Evolutionary conservation across 192 early-diverging fungal species (phyloP), one percentile per base, ranked within the genome.

Genomic region (Dissophora ornata): DNA sequence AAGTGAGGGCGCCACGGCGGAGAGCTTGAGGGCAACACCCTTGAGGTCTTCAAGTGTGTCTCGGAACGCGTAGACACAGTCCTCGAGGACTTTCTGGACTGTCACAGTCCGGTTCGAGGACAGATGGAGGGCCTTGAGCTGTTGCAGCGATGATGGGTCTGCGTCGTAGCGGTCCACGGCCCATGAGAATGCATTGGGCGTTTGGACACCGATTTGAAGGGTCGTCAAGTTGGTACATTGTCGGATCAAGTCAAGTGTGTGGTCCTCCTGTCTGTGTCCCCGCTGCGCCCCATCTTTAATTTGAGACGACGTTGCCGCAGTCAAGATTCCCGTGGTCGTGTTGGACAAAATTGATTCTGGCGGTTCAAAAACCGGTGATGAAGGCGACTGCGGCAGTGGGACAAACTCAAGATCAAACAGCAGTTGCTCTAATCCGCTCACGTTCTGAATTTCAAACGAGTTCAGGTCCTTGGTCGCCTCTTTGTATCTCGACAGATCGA

Each of bases 401-500:
- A 66, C 47, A 21, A 30, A 77, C 18, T 77, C 65, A 2, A 67
- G 65, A 19, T 50, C 53, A 52, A 77, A 77, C 16, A 77, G 36
- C 47, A 77, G 24, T 18, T 53, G 34, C 58, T 67, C 56, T 16
- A 77, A 21, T 0, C 51, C 38, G 22, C 8, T 7, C 19, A 32
- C 4, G 29, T 62, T 34, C 26, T 67, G 64, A 3, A 77, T 19
- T 19, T 77, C 65, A 29, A 47, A 77, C 18, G 45, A 18, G 53
- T 67, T 62, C 38, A 77, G 22, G 36, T 77, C 73, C 49, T 33
- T 54, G 33, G 73, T 44, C 0, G 73, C 73, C 33, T 77, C 73
- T 26, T 62, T 67, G 25, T 67, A 77, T 19, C 58, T 45, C 25
- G 73, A 77, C 29, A 77, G 47, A 62, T 77, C 65, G 26, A 77